Evolutionary conservation across 129 eudicot genomes (phyloP), one percentile per base, ranked within the genome.

Genomic region (Tagetes patula): DNA sequence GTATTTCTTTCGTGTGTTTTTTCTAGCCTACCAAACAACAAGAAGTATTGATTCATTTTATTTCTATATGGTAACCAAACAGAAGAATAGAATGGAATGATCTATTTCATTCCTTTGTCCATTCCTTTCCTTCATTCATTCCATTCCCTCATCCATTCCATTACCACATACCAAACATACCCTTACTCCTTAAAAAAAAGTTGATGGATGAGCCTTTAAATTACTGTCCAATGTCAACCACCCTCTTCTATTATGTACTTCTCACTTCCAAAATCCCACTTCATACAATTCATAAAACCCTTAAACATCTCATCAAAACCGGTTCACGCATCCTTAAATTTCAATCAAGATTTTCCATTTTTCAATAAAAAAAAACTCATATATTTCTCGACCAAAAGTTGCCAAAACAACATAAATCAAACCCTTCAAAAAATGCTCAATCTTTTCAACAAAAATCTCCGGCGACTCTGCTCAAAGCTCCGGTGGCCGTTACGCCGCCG

Each of bases 401-500:
- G n/a, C 67, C 42, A 41, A 75, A 65, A 11, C 49, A 47, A 11
- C 49, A 47, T 70, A 40, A 64, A 48, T 32, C 68, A 67, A 76
- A 33, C 66, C 67, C 67, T 67, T 38, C 32, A 36, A 13, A 72
- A 53, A 50, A 91, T 91, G 97, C 85, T 93, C 1, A 77, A 68
- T 48, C 43, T 87, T 1, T 72, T 89, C 81, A 87, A 84, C 84
- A 80, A 50, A 71, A 88, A 81, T 65, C 88, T 91, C 78, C 71
- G 79, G 75, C 84, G 86, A 39, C 87, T 91, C 78, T 91, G 82
- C 73, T 73, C 74, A 8, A 64, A 72, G 33, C 81, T 88, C 72
- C 80, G 86, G 52, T 86, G 90, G 90, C 86, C 84, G 40, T 74
- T 55, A 42, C 87, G 84, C 79, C 84, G 90, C 75, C 83, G 87